A percentile compares a stretch with the other conserved stretches of the same genome.
These are phyloP conservation scores for Colletotrichum spaethianum DNA, from an alignment of 2,329 filamentous ascomycete species.

Conservation along the genomic window DNA sequence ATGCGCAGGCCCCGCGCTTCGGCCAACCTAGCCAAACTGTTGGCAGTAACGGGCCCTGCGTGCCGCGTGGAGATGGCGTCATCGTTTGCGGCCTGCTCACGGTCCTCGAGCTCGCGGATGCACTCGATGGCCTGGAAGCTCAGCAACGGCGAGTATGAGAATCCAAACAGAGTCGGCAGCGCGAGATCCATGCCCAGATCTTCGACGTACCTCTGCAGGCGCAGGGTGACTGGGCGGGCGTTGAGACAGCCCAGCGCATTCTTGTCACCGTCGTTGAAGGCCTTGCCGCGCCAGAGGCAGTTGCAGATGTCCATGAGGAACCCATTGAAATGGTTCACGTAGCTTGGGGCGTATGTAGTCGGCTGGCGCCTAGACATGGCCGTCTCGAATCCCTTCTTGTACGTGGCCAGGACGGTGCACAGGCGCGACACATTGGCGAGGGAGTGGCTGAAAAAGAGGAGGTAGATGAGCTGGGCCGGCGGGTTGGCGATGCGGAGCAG, in stretches of 20 bases:
- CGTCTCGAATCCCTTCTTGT: conserved; percentile 81
- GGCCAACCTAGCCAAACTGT: conserved; percentile 73
- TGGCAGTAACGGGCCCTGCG: conserved; percentile 79
- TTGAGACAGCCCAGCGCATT: conserved; percentile 71
- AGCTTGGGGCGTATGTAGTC: conserved; percentile 67
- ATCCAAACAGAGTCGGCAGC: conserved; percentile 67
- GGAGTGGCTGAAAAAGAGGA: conserved; percentile 76
- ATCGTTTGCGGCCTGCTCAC: conserved; percentile 57
- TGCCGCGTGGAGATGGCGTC: conserved; percentile 65
- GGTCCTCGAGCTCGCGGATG: conserved; percentile 71
- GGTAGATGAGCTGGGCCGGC: conserved; percentile 77
- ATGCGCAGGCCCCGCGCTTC: conserved; percentile 76
- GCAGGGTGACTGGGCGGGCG: conserved; percentile 58
- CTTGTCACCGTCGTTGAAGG: conserved; percentile 76
- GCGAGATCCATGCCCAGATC: conserved; percentile 62
- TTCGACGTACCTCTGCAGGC: conserved; percentile 63
- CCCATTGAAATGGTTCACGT: conserved; percentile 82
- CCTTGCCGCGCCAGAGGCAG: conserved; percentile 82
- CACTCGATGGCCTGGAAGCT: conserved; percentile 69
- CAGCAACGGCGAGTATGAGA: conserved; percentile 72
- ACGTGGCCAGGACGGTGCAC: conserved; percentile 77
- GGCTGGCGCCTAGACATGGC: conserved; percentile 60
- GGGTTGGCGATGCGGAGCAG: conserved; percentile 78
- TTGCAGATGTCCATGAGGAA: conserved; percentile 92
- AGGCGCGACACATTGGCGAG: conserved; percentile 77